Percentiles rank a stretch among this genome's conserved stretches.
Conservation (phyloP, 768 basidiomycete species). For the Paxillus ammoniavirescens region DNA sequence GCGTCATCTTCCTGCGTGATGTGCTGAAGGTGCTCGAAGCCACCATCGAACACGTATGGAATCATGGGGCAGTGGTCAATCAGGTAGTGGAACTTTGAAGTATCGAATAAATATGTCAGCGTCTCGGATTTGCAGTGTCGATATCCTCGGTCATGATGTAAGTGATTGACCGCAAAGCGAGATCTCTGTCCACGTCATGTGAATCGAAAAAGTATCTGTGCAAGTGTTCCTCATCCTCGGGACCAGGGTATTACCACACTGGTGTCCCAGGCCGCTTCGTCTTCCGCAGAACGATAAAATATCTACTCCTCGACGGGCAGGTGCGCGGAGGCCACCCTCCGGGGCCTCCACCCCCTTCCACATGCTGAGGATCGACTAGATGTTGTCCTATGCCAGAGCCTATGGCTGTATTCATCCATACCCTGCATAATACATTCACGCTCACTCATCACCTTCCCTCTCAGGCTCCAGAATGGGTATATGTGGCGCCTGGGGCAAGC, state of each 20-base stretch:
- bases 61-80: slow-evolving; percentile 27
- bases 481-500: slow-evolving; percentile 99
- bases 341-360: slow-evolving; percentile 95
- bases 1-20: slow-evolving; percentile 26
- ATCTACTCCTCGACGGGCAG: no score
- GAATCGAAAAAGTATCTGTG: slow-evolving; percentile 21
- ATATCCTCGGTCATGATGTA: slow-evolving; percentile 26
- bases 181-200: slow-evolving; percentile 22
- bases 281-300: no score
- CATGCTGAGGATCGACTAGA: slow-evolving; percentile 99
- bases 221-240: slow-evolving; percentile 7
- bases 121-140: slow-evolving; percentile 21
- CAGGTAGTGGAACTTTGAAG: slow-evolving; percentile 24
- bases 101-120: slow-evolving; percentile 24
- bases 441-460: neutral
- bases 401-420: slow-evolving; percentile 64
- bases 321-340: no score
- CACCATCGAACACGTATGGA: slow-evolving; percentile 27
- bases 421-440: no score
- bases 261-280: no score
- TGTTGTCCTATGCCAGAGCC: slow-evolving; percentile 98
- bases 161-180: slow-evolving; percentile 29
- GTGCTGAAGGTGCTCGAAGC: slow-evolving; percentile 25
- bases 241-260: no score
- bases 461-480: slow-evolving; percentile 91